phyloP scores from a whole-genome alignment of 2,329 filamentous ascomycete genomes.

The Calonectria montana region DNA sequence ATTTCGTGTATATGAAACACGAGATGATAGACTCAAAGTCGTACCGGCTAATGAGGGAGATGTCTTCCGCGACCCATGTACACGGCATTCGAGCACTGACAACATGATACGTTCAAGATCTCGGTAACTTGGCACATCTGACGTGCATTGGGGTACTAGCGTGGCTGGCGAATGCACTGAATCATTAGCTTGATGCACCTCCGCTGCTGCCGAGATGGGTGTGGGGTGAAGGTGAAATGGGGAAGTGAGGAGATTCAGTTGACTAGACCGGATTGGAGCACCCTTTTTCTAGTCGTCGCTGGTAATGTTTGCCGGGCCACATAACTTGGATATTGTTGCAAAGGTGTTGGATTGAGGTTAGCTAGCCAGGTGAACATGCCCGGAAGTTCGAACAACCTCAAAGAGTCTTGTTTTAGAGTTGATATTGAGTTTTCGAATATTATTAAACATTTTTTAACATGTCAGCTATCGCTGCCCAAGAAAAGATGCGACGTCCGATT shows the following conservation, averaged over 20 bases:
- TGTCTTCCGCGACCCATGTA: slow-evolving; percentile 24
- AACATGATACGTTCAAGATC: not conserved
- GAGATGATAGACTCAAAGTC: not conserved
- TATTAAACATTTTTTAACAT: not conserved
- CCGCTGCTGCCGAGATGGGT: not conserved
- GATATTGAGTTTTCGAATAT: not conserved
- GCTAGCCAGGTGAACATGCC: not conserved
- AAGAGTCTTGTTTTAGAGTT: too few species aligned
- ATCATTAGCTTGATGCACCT: slow-evolving; percentile 23
- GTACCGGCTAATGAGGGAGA: slow-evolving; percentile 22
- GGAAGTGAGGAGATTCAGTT: not conserved
- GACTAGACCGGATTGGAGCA: not conserved
- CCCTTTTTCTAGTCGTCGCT: not conserved
- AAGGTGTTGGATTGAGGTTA: not conserved
- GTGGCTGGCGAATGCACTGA: slow-evolving; percentile 3
- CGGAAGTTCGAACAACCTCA: not conserved
- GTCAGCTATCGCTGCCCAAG: not conserved
- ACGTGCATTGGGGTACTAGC: not conserved
- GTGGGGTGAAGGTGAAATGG: not conserved
- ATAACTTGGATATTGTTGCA: not conserved
- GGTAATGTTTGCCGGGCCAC: slow-evolving; percentile 11
- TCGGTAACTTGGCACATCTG: not conserved
- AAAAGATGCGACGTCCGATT: slow-evolving; percentile 26
- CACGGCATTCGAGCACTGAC: not conserved
- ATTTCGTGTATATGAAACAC: not conserved